Evolutionary conservation across 352 stramenopile species (phyloP).

Genomic region (Phytophthora fragariaefolia): DNA sequence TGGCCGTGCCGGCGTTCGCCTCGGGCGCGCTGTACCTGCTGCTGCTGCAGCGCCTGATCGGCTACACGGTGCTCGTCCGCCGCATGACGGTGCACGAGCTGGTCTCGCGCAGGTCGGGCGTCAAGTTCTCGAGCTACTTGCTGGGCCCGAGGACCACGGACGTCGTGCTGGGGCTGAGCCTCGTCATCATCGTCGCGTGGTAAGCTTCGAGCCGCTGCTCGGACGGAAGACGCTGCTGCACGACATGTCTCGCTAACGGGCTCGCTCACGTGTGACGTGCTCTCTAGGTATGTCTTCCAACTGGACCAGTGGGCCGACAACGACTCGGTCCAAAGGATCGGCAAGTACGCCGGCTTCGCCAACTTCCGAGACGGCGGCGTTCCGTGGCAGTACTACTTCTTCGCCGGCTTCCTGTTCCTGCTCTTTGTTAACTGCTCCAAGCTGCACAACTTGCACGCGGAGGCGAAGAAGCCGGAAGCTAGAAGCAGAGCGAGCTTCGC

Average conservation of each 20-base stretch:
- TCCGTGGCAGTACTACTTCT: constrained; percentile 77
- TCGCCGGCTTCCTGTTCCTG: constrained; percentile 58
- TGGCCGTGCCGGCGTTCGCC: constrained; percentile 63
- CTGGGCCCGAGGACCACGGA: constrained; percentile 49
- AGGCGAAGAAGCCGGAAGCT: constrained; percentile 17
- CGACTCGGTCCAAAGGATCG: constrained; percentile 41
- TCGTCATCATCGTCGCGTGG: constrained; percentile 64
- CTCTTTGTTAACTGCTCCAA: constrained; percentile 70
- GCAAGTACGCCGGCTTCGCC: constrained; percentile 64
- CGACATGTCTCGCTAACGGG: too few relatives aligned
- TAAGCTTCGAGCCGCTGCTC: too few relatives aligned
- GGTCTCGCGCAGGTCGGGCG: constrained; percentile 29
- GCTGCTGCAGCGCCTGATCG: constrained; percentile 59
- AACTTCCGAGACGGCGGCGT: constrained; percentile 54
- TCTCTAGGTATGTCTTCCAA: constrained; percentile 64
- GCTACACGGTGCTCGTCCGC: constrained; percentile 72
- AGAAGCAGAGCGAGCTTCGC: constrained; percentile 14
- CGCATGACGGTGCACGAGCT: constrained; percentile 70
- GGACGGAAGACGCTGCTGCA: too few relatives aligned
- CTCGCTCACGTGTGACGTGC: too few relatives aligned
- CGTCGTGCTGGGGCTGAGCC: constrained; percentile 50
- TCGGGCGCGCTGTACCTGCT: constrained; percentile 69
- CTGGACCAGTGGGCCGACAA: constrained; percentile 49
- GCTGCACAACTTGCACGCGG: constrained; percentile 66
- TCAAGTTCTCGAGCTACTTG: constrained; percentile 48